Base-by-base conservation (phyloP, 129 eudicot genomes). In the Rutidosis leptorrhynchoides region DNA sequence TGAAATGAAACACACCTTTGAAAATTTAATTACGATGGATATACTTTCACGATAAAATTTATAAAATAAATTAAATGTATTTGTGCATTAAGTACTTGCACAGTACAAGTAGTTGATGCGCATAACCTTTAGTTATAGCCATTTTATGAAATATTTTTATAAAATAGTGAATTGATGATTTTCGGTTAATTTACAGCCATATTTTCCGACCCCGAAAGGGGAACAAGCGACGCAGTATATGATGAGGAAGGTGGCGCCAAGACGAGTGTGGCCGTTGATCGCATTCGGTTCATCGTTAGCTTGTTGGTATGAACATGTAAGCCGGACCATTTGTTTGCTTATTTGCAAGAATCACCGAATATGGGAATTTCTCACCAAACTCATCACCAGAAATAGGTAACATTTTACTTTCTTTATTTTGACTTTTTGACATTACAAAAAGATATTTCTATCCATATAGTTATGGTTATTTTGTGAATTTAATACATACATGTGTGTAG, bases 241-340 rank as follows among this genome's bases (percentile, higher is more conserved):
- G 89, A 89, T 93, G 95, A 77, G 95, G 57, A 85, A 80, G 65
- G 86, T 93, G 74, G 98, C 98, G 2, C 95, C 98, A 27, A 68
- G 98, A 62, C 81, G 96, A 0, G 89, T 93, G 65, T 93, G 96
- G 96, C 98, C 98, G 0, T 16, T 73, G 40, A 83, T 93, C 11
- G 89, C 86, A 19, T 81, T 93, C 32, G 96, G 96, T 19, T 91
- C 96, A 5, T 93, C 98, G 24, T 12, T 93, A 9, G 96, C 96
- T 46, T 93, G 98, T 58, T 93, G 98, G 98, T 93, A 93, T 64
- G 98, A 93, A 72, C 98, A 93, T 71, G 80, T 93, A 65, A 84
- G 96, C 76, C 80, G 98, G 15, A 93, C 98, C 11, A 66, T 86
- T 48, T 88, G 92, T 82, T 83, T 93, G 56, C 81, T 93, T 32